phyloP scores from a whole-genome alignment of 75 land plant species.

The Cunninghamia lanceolata region DNA sequence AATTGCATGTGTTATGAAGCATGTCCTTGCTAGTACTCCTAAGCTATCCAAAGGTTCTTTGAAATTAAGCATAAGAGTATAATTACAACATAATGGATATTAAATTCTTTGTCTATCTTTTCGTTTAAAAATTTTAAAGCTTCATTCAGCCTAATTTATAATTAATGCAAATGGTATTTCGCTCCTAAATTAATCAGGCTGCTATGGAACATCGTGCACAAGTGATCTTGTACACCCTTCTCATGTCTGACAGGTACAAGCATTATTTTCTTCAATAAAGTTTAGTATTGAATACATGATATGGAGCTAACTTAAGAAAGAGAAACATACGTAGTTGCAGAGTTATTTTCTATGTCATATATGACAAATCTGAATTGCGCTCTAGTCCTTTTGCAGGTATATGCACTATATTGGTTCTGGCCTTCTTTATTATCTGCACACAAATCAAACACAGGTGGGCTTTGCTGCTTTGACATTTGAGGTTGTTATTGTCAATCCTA shows the following conservation, averaged over 20 bases:
- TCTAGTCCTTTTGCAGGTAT: slow-evolving; percentile 43
- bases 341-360: not conserved
- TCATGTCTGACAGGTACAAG: slow-evolving; percentile 91
- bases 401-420: slow-evolving; percentile 61
- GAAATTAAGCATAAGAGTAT: not conserved
- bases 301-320: not conserved
- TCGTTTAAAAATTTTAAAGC: not conserved
- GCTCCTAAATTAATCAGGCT: slow-evolving; percentile 38
- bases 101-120: not conserved
- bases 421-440: slow-evolving; percentile 82
- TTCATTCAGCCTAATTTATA: not conserved
- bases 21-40: not conserved
- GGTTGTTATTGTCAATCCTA: not conserved
- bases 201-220: slow-evolving; percentile 86
- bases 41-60: not conserved
- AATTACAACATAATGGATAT: not conserved
- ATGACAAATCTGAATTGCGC: not conserved
- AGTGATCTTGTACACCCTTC: slow-evolving; percentile 84
- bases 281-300: not conserved
- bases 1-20: not conserved
- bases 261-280: not conserved
- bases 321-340: not conserved
- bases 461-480: slow-evolving; percentile 9
- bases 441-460: slow-evolving; percentile 76
- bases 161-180: not conserved